These are phyloP conservation scores for Mucor circinelloides DNA, from an alignment of 371 early-diverging fungal genomes.

Conservation along the genomic window DNA sequence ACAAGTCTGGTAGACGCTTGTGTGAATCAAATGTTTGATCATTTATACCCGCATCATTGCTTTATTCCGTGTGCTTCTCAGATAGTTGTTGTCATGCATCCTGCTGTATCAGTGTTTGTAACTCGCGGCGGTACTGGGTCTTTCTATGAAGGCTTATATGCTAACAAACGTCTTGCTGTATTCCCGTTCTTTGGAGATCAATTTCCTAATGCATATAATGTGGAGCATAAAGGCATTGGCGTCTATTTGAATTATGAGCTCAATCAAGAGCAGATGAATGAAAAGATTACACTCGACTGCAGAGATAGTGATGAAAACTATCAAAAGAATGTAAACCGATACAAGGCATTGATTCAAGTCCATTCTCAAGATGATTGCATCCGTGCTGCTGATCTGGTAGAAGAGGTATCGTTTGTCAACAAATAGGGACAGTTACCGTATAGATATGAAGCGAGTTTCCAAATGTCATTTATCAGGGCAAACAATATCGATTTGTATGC, in stretches of 20 bases:
- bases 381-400: conserved; percentile 22
- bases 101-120: conserved; percentile 30
- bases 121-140: conserved; percentile 43
- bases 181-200: conserved; percentile 25
- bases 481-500: no score
- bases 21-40: no score
- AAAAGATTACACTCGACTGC: not conserved
- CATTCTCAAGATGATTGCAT: conserved; percentile 5
- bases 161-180: conserved; percentile 27
- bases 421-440: not conserved
- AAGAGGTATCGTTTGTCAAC: conserved; percentile 26
- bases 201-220: conserved; percentile 3
- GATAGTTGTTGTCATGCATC: conserved; percentile 34
- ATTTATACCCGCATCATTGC: no score
- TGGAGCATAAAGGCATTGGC: not conserved
- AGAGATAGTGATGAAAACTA: not conserved
- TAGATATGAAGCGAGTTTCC: no score
- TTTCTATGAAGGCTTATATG: conserved; percentile 30
- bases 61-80: conserved; percentile 40
- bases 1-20: no score
- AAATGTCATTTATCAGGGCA: no score
- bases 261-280: not conserved
- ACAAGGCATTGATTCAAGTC: conserved; percentile 27
- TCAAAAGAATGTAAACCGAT: conserved; percentile 7
- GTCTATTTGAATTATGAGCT: no score